phyloP scores from a whole-genome alignment of 768 basidiomycete genomes.

The Kockovaella imperatae region DNA sequence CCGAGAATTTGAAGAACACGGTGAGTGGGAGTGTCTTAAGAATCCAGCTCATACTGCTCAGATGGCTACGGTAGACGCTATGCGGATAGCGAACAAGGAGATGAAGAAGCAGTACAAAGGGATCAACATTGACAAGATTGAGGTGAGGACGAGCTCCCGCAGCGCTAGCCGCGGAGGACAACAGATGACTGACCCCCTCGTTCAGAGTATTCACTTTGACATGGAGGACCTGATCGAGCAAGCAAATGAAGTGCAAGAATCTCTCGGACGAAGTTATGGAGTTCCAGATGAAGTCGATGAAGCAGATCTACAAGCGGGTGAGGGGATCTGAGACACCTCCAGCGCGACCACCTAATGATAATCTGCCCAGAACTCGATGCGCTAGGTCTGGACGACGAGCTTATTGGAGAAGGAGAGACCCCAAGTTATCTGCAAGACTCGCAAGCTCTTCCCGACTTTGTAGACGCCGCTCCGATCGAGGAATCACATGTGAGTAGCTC shows the following conservation, averaged over 20 bases:
- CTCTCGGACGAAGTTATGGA: constrained; percentile 82
- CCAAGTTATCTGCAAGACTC: constrained; percentile 73
- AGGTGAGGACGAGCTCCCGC: constrained; percentile 52
- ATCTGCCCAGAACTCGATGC: constrained; percentile 74
- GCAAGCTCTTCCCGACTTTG: constrained; percentile 81
- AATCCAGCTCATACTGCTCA: constrained; percentile 8
- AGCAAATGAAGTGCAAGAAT: constrained; percentile 95
- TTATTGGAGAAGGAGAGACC: constrained; percentile 72
- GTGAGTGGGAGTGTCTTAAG: constrained; percentile 19
- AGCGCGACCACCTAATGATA: background rate
- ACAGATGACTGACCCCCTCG: background rate
- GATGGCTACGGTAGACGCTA: constrained; percentile 96
- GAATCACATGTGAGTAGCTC: constrained; percentile 22
- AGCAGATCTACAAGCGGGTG: constrained; percentile 91
- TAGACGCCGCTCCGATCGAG: constrained; percentile 78
- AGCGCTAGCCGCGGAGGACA: background rate
- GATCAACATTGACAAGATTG: constrained; percentile 95
- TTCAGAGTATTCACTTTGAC: constrained; percentile 85
- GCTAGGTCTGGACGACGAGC: constrained; percentile 61
- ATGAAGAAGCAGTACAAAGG: constrained; percentile 94
- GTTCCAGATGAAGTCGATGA: constrained; percentile 98
- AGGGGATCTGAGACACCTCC: constrained; percentile 7
- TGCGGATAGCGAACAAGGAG: constrained; percentile 93
- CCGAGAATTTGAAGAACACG: constrained; percentile 96
- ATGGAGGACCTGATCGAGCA: constrained; percentile 97